These are phyloP conservation scores for Choanephora cucurbitarum DNA, from an alignment of 371 early-diverging fungal genomes.

Conservation along the genomic window DNA sequence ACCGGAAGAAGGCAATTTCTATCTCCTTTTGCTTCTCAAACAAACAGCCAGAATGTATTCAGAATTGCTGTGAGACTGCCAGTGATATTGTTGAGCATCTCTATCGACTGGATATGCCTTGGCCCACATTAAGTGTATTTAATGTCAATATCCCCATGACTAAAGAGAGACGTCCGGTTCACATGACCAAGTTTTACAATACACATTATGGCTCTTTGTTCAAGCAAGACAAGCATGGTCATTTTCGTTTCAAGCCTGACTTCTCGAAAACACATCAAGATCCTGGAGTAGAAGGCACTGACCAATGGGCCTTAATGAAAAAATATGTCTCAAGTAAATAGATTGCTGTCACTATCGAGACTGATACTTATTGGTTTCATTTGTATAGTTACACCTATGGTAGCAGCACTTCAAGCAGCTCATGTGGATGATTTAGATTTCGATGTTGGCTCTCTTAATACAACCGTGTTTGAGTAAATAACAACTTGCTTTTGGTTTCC, in stretches of 20 bases:
- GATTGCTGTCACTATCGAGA: background rate
- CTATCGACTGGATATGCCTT: slow-evolving; percentile 21
- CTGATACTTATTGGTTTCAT: background rate
- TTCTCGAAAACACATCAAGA: slow-evolving; percentile 19
- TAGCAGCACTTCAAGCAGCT: slow-evolving; percentile 30
- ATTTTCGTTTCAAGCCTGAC: slow-evolving; percentile 42
- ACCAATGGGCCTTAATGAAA: slow-evolving; percentile 42
- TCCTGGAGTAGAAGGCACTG: slow-evolving; percentile 32
- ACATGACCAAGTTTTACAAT: slow-evolving; percentile 37
- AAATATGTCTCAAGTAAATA: slow-evolving; percentile 40
- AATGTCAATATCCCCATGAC: slow-evolving; percentile 48
- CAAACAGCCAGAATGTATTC: slow-evolving; percentile 23
- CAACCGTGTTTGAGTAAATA: background rate
- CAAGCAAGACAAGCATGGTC: slow-evolving; percentile 4
- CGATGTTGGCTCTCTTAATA: slow-evolving; percentile 21
- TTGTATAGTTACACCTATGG: slow-evolving; percentile 38
- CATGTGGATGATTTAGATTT: slow-evolving; percentile 20
- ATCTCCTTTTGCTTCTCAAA: slow-evolving; percentile 46
- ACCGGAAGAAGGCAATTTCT: slow-evolving; percentile 40
- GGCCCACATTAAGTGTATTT: slow-evolving; percentile 42
- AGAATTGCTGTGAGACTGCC: slow-evolving; percentile 41
- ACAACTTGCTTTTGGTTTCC: too few relatives aligned
- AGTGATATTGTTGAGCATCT: slow-evolving; percentile 36
- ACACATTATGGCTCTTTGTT: slow-evolving; percentile 37
- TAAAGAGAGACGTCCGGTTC: slow-evolving; percentile 34